Evolutionary conservation across 805 yeast genomes (phyloP), one percentile per base, ranked within the genome.

Genomic region (Candida caryicola): DNA sequence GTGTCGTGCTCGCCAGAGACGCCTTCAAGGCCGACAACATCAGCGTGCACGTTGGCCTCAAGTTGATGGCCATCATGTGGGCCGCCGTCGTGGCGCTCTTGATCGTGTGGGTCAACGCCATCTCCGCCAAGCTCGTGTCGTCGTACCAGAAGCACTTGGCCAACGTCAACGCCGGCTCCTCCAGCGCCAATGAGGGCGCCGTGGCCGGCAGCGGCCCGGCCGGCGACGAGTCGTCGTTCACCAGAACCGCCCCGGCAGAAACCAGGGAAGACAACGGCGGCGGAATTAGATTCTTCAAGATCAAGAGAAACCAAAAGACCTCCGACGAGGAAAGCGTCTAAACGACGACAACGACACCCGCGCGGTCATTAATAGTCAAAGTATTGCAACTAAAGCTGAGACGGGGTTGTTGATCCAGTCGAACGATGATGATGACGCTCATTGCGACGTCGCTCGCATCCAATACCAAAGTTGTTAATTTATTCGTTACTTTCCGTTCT

Each of bases 281-380:
- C 26, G 90, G 90, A 33, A 82, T 84, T 53, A 80, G 85, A 62
- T 84, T 83, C 63, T 84, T 83, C 72, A 82, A 81, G 53, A 81
- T 84, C 45, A 81, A 82, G 66, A 80, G 74, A 64, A 66, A 66
- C 55, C 64, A 62, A 42, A 69, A 68, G 57, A 54, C 57, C 26
- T 54, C 65, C 27, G 74, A 69, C 41, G 74, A 67, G 33, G 73
- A 69, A 51, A 64, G 71, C 45, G 71, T 67, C 41, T 69, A 62
- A 48, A n/a, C 12, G 3, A n/a, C n/a, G n/a, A n/a, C n/a, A n/a
- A n/a, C n/a, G n/a, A n/a, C n/a, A n/a, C n/a, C n/a, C n/a, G n/a
- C n/a, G n/a, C n/a, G n/a, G n/a, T n/a, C n/a, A n/a, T n/a, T n/a
- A n/a, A n/a, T n/a, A n/a, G n/a, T n/a, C n/a, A n/a, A n/a, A n/a